Base-by-base conservation (phyloP, 768 basidiomycete genomes). In the Boletus reticulatus region DNA sequence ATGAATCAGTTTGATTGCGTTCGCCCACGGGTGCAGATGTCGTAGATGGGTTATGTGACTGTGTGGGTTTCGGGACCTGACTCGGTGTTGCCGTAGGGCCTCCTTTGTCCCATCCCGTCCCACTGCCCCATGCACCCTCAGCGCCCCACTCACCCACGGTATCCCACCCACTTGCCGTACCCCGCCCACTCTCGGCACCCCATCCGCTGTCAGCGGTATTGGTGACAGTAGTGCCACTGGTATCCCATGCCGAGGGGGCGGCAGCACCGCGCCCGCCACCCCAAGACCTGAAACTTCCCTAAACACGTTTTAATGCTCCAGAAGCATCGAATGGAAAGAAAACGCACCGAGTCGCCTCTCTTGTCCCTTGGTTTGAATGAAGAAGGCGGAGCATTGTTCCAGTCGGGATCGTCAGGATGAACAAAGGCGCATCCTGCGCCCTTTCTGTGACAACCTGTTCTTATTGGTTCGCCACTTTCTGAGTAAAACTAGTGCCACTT, bases 321-420 rank as follows among this genome's bases (percentile, higher is more conserved):
- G 47, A 14, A 32, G 10, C 24, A 24, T 45, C 4, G 36, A 37
- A 34, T 29, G 34, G n/a, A 7, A 27, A 7, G 38, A 17, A 42
- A 51, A 55, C 66, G 14, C 51, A 69, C 69, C 36, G 53, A 51
- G 49, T 55, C 55, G 8, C 62, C 56, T n/a, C 62, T 48, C 29
- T 50, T 63, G 29, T 62, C 60, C 45, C 19, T 61, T n/a, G 53
- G 6, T 43, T 19, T 56, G 32, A 6, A 49, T 11, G 54, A 52
- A 13, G 63, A 9, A 22, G 44, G n/a, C n/a, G 24, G 54, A 6
- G 67, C 72, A 7, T 42, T 54, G 27, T 11, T 34, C 70, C 70
- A 71, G 14, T 38, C 36, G n/a, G 63, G 48, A 11, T 67, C 57
- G n/a, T 27, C 62, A 10, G 71, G 70, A 49, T 75, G 74, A 22